Evolutionary conservation across 2,329 filamentous ascomycete genomes (phyloP).

Genomic region (Nannizziopsis arthrosporioides): DNA sequence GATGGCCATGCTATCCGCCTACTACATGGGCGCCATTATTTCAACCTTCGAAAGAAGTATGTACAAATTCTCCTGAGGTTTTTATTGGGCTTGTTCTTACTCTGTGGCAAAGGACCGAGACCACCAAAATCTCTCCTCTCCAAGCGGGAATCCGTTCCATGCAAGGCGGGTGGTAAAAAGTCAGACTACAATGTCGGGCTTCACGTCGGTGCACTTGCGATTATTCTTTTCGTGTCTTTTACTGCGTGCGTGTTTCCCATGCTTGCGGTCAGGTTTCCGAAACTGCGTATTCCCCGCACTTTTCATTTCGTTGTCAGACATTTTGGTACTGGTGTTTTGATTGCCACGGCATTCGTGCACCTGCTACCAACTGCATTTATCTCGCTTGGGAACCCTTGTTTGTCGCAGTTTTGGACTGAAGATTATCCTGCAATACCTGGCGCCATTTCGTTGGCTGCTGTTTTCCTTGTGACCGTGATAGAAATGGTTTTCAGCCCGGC

Average conservation of each 20-base stretch:
- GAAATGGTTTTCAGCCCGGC: slow-evolving; percentile 44
- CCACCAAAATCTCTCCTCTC: background rate
- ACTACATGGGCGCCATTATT: slow-evolving; percentile 8
- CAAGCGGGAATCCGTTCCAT: slow-evolving; percentile 16
- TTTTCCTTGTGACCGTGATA: slow-evolving; percentile 40
- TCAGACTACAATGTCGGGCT: slow-evolving; percentile 48
- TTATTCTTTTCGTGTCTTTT: slow-evolving; percentile 45
- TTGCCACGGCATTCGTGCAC: slow-evolving; percentile 48
- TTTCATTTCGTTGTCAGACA: slow-evolving; percentile 59
- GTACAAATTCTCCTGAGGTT: background rate
- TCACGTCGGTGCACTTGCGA: slow-evolving; percentile 52
- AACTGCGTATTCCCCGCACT: slow-evolving; percentile 46
- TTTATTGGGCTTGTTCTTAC: background rate
- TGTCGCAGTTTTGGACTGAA: slow-evolving; percentile 48
- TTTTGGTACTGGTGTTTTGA: slow-evolving; percentile 62
- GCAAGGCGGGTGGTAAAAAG: slow-evolving; percentile 20
- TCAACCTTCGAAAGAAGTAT: slow-evolving; percentile 8
- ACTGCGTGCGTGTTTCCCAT: slow-evolving; percentile 57
- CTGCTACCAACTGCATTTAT: slow-evolving; percentile 52
- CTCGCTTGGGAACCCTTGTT: slow-evolving; percentile 51
- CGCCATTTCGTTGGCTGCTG: slow-evolving; percentile 35
- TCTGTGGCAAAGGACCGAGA: background rate
- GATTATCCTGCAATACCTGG: slow-evolving; percentile 40
- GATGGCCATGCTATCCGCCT: slow-evolving; percentile 4
- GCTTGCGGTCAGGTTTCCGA: slow-evolving; percentile 48